These are phyloP conservation scores for Vitis hybrid DNA, from an alignment of 177 flowering plant species.

Conservation along the genomic window DNA sequence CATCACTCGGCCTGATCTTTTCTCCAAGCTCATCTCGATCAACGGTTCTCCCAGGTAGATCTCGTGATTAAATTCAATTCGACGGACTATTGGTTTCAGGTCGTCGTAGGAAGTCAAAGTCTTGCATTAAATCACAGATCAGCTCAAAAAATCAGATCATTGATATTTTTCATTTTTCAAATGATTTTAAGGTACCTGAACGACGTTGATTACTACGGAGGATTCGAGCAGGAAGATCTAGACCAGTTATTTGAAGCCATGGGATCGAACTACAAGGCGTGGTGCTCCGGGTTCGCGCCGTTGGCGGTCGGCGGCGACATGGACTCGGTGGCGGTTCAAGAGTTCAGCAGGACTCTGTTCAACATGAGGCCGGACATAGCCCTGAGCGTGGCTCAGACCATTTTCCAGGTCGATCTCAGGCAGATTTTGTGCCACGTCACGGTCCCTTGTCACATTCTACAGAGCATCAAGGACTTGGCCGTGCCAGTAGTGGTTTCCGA, in stretches of 20 bases:
- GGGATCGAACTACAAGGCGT: conserved; percentile 73
- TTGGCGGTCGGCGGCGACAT: conserved; percentile 81
- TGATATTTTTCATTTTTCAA: background rate
- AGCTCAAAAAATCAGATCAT: background rate
- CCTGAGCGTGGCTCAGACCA: conserved; percentile 58
- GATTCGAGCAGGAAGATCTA: conserved; percentile 79
- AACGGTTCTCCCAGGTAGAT: conserved; percentile 74
- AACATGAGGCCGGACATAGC: conserved; percentile 93
- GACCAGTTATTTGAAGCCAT: conserved; percentile 72
- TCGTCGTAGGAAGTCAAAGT: no score
- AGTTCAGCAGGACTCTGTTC: conserved; percentile 88
- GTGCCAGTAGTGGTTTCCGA: conserved; percentile 84
- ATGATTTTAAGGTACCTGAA: conserved; percentile 57
- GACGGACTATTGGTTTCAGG: no score
- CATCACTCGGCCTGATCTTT: conserved; percentile 76
- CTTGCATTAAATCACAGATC: no score
- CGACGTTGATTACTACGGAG: conserved; percentile 76
- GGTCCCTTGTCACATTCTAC: conserved; percentile 85
- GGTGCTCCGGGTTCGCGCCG: conserved; percentile 88
- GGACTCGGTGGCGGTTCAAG: conserved; percentile 85
- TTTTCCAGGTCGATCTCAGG: conserved; percentile 69
- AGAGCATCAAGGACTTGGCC: conserved; percentile 80
- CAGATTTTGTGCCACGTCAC: conserved; percentile 44
- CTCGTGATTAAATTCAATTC: background rate
- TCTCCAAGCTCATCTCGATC: conserved; percentile 68